Evolutionary conservation across 108 stramenopile species (phyloP), one percentile per base, ranked within the genome.

Genomic region (Cylindrotheca closterium): DNA sequence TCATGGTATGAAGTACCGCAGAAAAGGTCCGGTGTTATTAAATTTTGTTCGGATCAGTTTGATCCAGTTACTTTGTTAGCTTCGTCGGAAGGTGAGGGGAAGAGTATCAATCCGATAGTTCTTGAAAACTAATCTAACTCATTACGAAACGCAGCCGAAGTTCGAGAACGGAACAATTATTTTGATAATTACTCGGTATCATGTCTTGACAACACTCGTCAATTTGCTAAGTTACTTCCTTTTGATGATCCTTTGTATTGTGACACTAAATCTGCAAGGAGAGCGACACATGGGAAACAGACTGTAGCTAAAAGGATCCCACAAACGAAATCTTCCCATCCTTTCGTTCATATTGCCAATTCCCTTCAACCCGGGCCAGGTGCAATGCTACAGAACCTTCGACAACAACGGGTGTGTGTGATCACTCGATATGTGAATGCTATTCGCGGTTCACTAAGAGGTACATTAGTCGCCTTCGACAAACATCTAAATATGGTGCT

Each of bases 401-500:
- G 28, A 26, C 65, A 68, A 31, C 78, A 83, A 58, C 71, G 84
- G 15, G 70, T 80, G 1, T 75, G 84, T 25, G 73, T 93, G 21
- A 71, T 90, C 31, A 59, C 89, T 21, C 76, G 92, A 37, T 88
- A 92, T 37, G 82, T 86, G 22, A 77, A 89, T 63, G 83, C 86
- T 31, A 70, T 93, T 19, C 81, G 92, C 8, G 92, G 92, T 25
- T 87, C 82, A 30, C 37, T 93, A 52, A 88, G 85, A 8, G 92
- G 92, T 2, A 75, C 59, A 51, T 66, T 93, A 31, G 57, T 88
- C 8, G 87, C 86, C 10, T 89, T 87, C 57, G 92, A 93, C 68
- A 91, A 88, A 63, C 88, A 88, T 65, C 82, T 84, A 52, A 93
- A 93, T 60, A 71, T 93, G 75, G 79, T 93, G 10, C 51, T 93